Base-by-base conservation (phyloP, 2,329 filamentous ascomycete genomes). In the Penicillium sp. region DNA sequence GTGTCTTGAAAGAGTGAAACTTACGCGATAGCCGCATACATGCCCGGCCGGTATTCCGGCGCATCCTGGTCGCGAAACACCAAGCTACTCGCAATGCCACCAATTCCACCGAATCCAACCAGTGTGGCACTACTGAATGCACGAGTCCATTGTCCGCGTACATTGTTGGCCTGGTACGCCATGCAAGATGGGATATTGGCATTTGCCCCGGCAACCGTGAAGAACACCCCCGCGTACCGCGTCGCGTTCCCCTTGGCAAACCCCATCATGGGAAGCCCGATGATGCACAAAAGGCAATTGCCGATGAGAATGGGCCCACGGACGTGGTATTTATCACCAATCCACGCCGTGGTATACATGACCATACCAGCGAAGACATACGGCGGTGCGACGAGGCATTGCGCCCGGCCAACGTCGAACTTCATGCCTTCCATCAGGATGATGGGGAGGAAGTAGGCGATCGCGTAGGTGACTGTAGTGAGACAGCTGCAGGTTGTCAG, bases 101-200 rank as follows among this genome's bases (percentile, higher is more conserved):
- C 91, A 23, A 95, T 78, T 2, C 89, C 90, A 7, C 90, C 90
- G 46, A 89, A 85, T 1, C 87, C 88, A 3, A 94, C 88, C 2
- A 93, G 81, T 0, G 87, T 88, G 2, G 90, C 89, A 55, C 85
- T 89, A 70, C 85, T 87, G 62, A 94, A 87, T 1, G 90, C 90
- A 44, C 91, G 85, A 77, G 93, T 95, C 90, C 90, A 95, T 75
- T 94, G 90, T 0, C 90, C 91, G 49, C 89, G 86, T 67, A 95
- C 88, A 73, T 95, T 95, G 75, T 93, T 94, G 37, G 90, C 89
- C 76, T 93, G 90, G 76, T 91, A 94, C 0, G 89, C 83, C 77
- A 95, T 85, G 42, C 85, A 79, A 1, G 85, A 80, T 0, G 91
- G 91, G 4, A 93, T 80, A 69, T 94, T 94, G 60, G 87, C 83